Conservation (phyloP, 495 filamentous ascomycete genomes). For the Chaetomium tenue region DNA sequence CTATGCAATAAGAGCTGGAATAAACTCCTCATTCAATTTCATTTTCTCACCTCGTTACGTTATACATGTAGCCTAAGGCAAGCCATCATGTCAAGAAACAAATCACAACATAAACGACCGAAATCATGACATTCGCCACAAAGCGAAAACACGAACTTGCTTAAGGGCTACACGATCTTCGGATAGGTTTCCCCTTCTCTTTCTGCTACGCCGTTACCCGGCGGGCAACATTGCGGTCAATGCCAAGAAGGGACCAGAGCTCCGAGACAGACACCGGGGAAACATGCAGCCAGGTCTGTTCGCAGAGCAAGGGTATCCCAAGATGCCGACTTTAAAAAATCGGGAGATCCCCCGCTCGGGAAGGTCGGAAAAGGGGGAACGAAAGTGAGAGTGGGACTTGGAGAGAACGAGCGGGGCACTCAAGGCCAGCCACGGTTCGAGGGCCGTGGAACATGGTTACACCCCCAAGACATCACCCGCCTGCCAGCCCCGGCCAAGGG, state of each 20-base stretch:
- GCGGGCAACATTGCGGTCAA: neutral
- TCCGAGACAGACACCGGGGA: constrained; percentile 8
- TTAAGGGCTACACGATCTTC: too few species aligned
- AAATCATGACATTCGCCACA: too few species aligned
- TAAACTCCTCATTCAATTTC: neutral
- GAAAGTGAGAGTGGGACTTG: neutral
- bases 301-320: neutral
- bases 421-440: neutral
- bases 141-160: too few species aligned
- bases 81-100: neutral
- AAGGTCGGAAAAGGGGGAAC: neutral
- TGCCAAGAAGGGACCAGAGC: constrained; percentile 12
- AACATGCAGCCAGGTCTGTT: constrained; percentile 11
- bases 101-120: too few species aligned
- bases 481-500: neutral
- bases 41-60: neutral
- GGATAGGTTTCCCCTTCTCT: too few species aligned
- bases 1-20: neutral
- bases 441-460: neutral
- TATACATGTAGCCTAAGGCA: neutral
- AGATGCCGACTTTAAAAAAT: neutral
- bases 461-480: neutral
- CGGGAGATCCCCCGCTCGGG: neutral
- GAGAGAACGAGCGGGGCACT: neutral
- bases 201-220: neutral